Conservation (phyloP, 495 filamentous ascomycete species). For the Penicillium samsonianum region DNA sequence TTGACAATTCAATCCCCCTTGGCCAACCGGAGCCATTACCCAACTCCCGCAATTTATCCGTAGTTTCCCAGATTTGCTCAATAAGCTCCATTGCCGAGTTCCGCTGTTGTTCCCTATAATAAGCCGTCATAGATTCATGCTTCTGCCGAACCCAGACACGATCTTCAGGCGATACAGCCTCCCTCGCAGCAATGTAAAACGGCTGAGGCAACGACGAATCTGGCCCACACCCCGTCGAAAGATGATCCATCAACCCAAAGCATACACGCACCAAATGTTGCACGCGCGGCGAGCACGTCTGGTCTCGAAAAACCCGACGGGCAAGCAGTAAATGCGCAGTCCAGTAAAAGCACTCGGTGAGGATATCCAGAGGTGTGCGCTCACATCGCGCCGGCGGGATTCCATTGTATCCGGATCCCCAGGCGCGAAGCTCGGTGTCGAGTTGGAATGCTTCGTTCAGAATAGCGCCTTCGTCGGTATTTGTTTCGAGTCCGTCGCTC, state of each 20-base stretch:
- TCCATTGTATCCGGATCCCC: constrained; percentile 15
- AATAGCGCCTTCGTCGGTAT: neutral
- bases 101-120: constrained; percentile 32
- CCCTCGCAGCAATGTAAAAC: constrained; percentile 31
- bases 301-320: constrained; percentile 29
- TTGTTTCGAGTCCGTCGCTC: constrained; percentile 13
- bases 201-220: constrained; percentile 34
- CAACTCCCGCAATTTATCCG: constrained; percentile 10
- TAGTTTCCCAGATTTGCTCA: constrained; percentile 27
- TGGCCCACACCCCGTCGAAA: constrained; percentile 30
- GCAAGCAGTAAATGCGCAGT: constrained; percentile 33
- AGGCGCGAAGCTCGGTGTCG: constrained; percentile 28
- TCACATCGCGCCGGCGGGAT: neutral
- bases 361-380: constrained; percentile 26
- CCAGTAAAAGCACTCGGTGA: constrained; percentile 35
- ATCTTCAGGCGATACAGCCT: constrained; percentile 23
- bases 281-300: constrained; percentile 25
- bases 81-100: constrained; percentile 31
- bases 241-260: constrained; percentile 30
- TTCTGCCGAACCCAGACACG: constrained; percentile 30
- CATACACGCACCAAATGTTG: constrained; percentile 30
- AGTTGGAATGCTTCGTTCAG: constrained; percentile 19
- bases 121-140: constrained; percentile 33
- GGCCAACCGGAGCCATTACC: constrained; percentile 3
- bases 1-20: constrained; percentile 1